Evolutionary conservation across 177 flowering plant species (phyloP).

Genomic region (Tripterygium wilfordii): DNA sequence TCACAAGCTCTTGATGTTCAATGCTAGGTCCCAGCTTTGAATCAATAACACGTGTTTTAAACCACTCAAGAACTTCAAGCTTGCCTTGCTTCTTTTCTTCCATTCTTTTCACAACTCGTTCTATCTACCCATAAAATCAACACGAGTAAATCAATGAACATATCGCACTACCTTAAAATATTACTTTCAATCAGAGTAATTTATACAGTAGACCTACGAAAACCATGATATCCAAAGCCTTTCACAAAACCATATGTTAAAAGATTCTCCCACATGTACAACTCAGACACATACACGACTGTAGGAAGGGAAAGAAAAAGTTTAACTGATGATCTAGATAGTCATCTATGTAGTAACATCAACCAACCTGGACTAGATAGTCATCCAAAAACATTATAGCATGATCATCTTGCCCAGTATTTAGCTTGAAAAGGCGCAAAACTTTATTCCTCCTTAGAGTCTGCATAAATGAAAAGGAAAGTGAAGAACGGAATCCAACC

Average conservation of each 20-base stretch:
- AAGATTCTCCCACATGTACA: too few species aligned
- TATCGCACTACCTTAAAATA: neutral
- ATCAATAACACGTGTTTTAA: slow-evolving; percentile 55
- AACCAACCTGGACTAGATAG: slow-evolving; percentile 72
- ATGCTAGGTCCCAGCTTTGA: slow-evolving; percentile 73
- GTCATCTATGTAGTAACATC: neutral
- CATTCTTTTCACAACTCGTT: slow-evolving; percentile 47
- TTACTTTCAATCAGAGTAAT: neutral
- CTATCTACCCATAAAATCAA: slow-evolving; percentile 39
- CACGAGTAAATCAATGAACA: neutral
- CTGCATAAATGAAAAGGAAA: slow-evolving; percentile 30
- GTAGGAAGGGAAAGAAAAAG: too few species aligned
- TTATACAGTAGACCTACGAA: too few species aligned
- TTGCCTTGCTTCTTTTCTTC: slow-evolving; percentile 42
- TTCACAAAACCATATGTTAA: too few species aligned
- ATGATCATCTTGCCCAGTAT: slow-evolving; percentile 98
- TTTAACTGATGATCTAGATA: too few species aligned
- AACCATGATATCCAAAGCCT: too few species aligned
- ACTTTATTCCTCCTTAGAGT: slow-evolving; percentile 58
- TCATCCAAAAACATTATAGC: slow-evolving; percentile 89
- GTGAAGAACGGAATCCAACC: neutral
- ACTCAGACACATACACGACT: too few species aligned
- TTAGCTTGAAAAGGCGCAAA: slow-evolving; percentile 75
- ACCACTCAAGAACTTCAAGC: slow-evolving; percentile 76
- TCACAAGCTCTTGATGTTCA: slow-evolving; percentile 82